Conservation (phyloP, 1,139 yeast genomes). For the Wickerhamiella infanticola region DNA sequence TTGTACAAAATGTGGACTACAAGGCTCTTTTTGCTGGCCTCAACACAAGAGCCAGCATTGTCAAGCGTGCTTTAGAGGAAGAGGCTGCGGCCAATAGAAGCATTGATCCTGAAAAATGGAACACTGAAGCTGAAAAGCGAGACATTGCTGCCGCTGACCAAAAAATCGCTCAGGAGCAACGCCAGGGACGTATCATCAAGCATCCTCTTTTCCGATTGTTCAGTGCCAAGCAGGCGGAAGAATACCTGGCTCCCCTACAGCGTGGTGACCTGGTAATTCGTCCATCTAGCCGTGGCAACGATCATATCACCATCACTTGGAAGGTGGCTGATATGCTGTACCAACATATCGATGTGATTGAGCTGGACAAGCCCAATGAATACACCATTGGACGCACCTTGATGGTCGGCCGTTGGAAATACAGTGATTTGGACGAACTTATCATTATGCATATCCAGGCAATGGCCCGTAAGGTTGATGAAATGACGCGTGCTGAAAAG, state of each 20-base stretch:
- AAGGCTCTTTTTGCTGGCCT: conserved; percentile 59
- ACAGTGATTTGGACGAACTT: conserved; percentile 84
- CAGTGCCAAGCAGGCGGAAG: conserved; percentile 81
- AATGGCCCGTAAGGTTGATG: conserved; percentile 69
- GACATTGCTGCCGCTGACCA: conserved; percentile 44
- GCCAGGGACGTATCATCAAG: conserved; percentile 63
- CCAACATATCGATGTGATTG: conserved; percentile 82
- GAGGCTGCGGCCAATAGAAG: conserved; percentile 17
- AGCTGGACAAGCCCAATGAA: conserved; percentile 48
- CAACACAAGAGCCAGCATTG: conserved; percentile 51
- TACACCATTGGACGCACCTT: conserved; percentile 48
- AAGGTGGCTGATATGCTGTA: conserved; percentile 80
- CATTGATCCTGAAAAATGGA: conserved; percentile 61
- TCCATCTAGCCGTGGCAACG: conserved; percentile 82
- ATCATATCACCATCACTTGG: conserved; percentile 90
- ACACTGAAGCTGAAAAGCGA: conserved; percentile 50
- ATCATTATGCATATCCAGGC: conserved; percentile 80
- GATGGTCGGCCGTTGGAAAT: conserved; percentile 49
- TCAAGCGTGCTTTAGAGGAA: conserved; percentile 37
- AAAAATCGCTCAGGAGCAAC: conserved; percentile 36
- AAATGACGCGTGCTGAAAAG: conserved; percentile 75
- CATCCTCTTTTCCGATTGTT: conserved; percentile 85
- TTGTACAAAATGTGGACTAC: conserved; percentile 53
- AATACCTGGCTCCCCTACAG: conserved; percentile 70
- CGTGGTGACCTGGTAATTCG: conserved; percentile 91